phyloP scores from a whole-genome alignment of 2,329 filamentous ascomycete species.

The Fusarium sarcochroum region DNA sequence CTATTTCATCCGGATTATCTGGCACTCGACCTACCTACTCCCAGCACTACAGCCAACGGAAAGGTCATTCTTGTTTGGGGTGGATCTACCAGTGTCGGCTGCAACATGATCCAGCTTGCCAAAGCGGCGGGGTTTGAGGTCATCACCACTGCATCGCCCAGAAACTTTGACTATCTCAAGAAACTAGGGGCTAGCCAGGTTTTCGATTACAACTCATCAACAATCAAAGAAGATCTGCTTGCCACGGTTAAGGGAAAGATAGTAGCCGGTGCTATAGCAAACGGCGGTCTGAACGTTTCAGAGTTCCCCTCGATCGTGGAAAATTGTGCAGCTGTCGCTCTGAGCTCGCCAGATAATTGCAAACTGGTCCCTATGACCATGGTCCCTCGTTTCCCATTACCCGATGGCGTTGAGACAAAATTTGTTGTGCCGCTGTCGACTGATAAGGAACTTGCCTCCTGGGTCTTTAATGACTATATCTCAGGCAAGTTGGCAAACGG shows the following conservation, averaged over 20 bases:
- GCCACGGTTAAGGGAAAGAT: neutral
- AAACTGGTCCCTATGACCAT: slow-evolving; percentile 17
- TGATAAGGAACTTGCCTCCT: slow-evolving; percentile 10
- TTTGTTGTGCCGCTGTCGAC: slow-evolving; percentile 11
- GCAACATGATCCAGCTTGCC: slow-evolving; percentile 17
- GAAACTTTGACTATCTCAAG: slow-evolving; percentile 24
- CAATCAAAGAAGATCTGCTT: slow-evolving; percentile 4
- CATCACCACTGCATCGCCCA: slow-evolving; percentile 15
- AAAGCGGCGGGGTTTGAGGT: slow-evolving; percentile 24
- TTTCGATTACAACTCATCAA: slow-evolving; percentile 5
- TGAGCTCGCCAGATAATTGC: slow-evolving; percentile 12
- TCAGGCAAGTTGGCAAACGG: neutral
- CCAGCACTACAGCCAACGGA: neutral
- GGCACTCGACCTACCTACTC: slow-evolving; percentile 6
- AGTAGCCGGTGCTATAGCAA: slow-evolving; percentile 16
- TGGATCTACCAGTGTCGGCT: slow-evolving; percentile 26
- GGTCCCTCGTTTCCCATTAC: slow-evolving; percentile 8
- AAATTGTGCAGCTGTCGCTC: slow-evolving; percentile 13
- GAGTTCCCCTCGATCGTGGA: slow-evolving; percentile 14
- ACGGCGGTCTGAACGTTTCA: slow-evolving; percentile 3
- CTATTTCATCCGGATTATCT: slow-evolving; percentile 24
- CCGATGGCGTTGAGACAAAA: slow-evolving; percentile 17
- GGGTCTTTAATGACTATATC: slow-evolving; percentile 14
- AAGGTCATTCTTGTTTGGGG: slow-evolving; percentile 18
- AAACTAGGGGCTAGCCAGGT: slow-evolving; percentile 17